Evolutionary conservation across 1,284 basidiomycete species (phyloP), one percentile per base, ranked within the genome.

Genomic region (Xerocomus minutiporus): DNA sequence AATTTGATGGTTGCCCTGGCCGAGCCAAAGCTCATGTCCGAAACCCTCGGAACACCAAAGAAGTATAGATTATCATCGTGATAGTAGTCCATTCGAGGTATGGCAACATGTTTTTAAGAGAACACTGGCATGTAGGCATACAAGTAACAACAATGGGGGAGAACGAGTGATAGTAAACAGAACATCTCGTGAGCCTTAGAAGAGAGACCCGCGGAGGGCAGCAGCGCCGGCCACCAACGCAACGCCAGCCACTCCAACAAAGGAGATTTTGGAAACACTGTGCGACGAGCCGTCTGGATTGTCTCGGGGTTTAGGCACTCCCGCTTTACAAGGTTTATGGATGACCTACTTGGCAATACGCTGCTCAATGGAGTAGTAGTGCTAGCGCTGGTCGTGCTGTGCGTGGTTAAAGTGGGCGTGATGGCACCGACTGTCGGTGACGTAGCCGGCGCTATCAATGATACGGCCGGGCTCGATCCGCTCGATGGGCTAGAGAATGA

Each of bases 1-100:
- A n/a, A 26, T 45, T 36, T 63, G 59, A 67, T 48, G 53, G 48
- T 53, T 25, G 25, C 42, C 35, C 5, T 9, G 23, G 29, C 5
- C 43, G 12, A n/a, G 25, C 7, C 8, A 6, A 20, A 31, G 20
- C 9, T 7, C 8, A 29, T 20, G 2, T 31, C 28, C 5, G 38
- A 39, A 17, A 6, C 17, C 8, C 8, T 7, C 34, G 15, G 11
- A 12, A 34, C 25, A 36, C 9, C 46, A 28, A 36, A 46, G n/a
- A 46, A 36, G 46, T 46, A 38, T 38, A 46, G 46, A 46, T 46
- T 36, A 20, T 11, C 15, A 11, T 11, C 23, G 32, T 35, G 26
- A 13, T 8, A 5, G 26, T 41, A 23, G 20, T 28, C 8, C 28
- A 44, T 20, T 26, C 7, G 8, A 44, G 8, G n/a, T 17, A 29